Evolutionary conservation across 73 alveolate genomes (phyloP).

Genomic region (Halteria grandinella): DNA sequence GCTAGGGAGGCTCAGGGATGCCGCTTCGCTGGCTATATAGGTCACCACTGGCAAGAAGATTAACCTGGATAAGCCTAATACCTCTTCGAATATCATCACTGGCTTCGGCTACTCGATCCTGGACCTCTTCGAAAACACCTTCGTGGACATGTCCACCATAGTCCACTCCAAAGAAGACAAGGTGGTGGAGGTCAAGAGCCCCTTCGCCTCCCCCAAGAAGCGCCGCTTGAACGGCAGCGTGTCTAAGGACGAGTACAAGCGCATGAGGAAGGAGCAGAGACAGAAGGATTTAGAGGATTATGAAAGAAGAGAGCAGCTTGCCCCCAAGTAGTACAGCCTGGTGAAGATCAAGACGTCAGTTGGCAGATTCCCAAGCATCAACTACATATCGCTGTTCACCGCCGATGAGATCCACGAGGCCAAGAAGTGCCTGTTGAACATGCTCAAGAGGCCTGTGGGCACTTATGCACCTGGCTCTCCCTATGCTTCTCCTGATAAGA

Average conservation of each 20-base stretch:
- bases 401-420: constrained; percentile 80
- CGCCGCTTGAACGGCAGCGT: constrained; percentile 39
- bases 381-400: constrained; percentile 71
- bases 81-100: constrained; percentile 64
- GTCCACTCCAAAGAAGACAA: constrained; percentile 43
- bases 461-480: neutral
- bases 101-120: constrained; percentile 83
- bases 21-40: constrained; percentile 68
- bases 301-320: constrained; percentile 71
- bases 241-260: constrained; percentile 40
- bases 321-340: constrained; percentile 68
- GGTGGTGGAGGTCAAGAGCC: constrained; percentile 74
- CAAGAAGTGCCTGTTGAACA: constrained; percentile 73
- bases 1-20: constrained; percentile 56
- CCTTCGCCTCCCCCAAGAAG: constrained; percentile 61
- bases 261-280: constrained; percentile 49
- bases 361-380: constrained; percentile 71
- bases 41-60: constrained; percentile 67
- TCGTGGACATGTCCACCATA: constrained; percentile 67
- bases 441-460: constrained; percentile 70
- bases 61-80: constrained; percentile 1
- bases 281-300: constrained; percentile 63
- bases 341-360: constrained; percentile 74
- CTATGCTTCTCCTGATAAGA: neutral
- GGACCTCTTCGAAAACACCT: constrained; percentile 78